Base-by-base conservation (phyloP, 1,139 yeast species). In the Suhomyces guaymorum region DNA sequence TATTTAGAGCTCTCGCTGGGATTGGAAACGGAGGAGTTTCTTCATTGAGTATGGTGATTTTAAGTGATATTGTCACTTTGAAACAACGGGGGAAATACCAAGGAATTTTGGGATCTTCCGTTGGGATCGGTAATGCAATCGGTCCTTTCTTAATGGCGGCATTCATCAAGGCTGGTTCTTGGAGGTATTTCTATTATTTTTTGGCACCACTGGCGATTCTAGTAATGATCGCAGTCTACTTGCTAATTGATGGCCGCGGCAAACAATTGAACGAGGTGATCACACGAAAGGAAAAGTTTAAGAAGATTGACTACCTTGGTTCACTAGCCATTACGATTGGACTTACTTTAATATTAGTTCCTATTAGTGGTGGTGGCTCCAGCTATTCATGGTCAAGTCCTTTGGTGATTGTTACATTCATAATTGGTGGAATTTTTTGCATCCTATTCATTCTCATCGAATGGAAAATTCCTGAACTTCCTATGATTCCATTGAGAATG, bases 141-240 rank as follows among this genome's bases (percentile, higher is more conserved):
- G 84, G 83, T 0, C 84, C 84, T 0, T 66, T 78, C 35, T 52
- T 78, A 14, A 78, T 78, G 40, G 77, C 79, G 18, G 78, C 73
- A 0, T 71, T 77, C 39, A 66, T 74, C 4, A 51, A 62, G 15
- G 59, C 63, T 38, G 59, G 57, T 15, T 42, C 63, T 7, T 78
- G 84, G 84, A 64, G 78, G 44, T 62, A 68, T 33, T 67, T 71
- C 40, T 78, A 69, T 46, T 72, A 67, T 49, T 56, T 69, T 37
- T 51, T 70, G 43, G 70, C 73, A 11, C 78, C 79, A 0, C 38
- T 73, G n/a, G 59, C 69, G 4, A 42, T 61, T 2, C 33, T 54
- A 7, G 66, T 62, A 24, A 49, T 54, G 20, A 41, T 53, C 7
- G 47, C 55, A 2, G 57, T 66, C 24, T 54, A 47, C 30, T 47